Conservation (phyloP, 306 rosid genomes). For the Casuarina cunninghamiana region DNA sequence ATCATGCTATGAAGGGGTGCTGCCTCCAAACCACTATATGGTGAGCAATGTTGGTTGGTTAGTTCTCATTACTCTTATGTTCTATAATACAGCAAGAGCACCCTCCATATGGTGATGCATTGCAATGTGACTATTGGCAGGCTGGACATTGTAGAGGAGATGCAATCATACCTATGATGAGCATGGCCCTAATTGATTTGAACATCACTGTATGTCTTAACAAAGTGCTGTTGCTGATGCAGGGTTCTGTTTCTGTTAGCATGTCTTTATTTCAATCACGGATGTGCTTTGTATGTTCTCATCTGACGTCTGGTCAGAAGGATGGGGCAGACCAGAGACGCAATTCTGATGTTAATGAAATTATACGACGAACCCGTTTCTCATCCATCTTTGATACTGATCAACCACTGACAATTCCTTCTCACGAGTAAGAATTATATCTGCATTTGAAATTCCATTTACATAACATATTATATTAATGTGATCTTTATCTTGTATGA, state of each 20-base stretch:
- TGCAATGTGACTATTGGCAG: constrained; percentile 21
- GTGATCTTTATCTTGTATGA: not conserved
- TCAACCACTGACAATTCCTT: constrained; percentile 82
- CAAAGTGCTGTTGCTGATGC: constrained; percentile 37
- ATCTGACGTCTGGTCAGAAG: constrained; percentile 90
- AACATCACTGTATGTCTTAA: constrained; percentile 20
- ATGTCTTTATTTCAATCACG: constrained; percentile 92
- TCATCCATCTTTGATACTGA: constrained; percentile 66
- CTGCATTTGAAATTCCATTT: not conserved
- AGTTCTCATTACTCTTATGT: not conserved
- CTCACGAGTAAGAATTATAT: constrained; percentile 76
- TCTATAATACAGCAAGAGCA: not conserved
- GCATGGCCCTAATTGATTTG: constrained; percentile 22
- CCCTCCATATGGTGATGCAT: constrained; percentile 13
- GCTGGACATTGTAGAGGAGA: constrained; percentile 17
- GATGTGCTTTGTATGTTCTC: constrained; percentile 94
- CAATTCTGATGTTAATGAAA: constrained; percentile 81
- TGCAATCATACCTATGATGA: constrained; percentile 13
- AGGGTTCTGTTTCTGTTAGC: constrained; percentile 97
- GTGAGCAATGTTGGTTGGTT: constrained; percentile 3
- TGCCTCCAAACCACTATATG: not conserved
- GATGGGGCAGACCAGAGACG: constrained; percentile 83
- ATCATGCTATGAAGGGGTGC: constrained; percentile 18
- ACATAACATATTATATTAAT: not conserved
- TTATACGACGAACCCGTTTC: constrained; percentile 77